Percentiles rank a stretch among this genome's conserved stretches.
These are phyloP conservation scores for Cladosporium colombiae DNA, from an alignment of 2,329 filamentous ascomycete genomes.

Conservation along the genomic window DNA sequence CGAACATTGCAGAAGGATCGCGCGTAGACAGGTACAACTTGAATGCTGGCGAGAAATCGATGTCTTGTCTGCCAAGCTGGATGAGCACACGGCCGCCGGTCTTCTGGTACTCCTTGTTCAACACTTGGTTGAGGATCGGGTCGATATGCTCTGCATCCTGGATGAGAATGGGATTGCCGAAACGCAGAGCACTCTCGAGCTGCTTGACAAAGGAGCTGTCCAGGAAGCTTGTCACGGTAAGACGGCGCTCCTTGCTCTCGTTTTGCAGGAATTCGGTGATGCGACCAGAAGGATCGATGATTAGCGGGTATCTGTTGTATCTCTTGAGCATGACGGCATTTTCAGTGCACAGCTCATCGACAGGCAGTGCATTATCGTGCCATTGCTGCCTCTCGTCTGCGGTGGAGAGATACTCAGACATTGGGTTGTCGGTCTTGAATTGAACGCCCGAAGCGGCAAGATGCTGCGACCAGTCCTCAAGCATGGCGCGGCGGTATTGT, in stretches of 20 bases:
- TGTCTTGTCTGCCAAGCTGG: slow-evolving; percentile 97
- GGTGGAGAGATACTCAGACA: slow-evolving; percentile 95
- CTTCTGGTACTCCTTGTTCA: slow-evolving; percentile 99
- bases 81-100: slow-evolving; percentile 97
- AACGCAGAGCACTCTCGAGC: slow-evolving; percentile 91
- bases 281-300: slow-evolving; percentile 94
- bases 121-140: slow-evolving; percentile 94
- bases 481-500: slow-evolving; percentile 95
- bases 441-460: slow-evolving; percentile 88
- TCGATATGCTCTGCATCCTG: slow-evolving; percentile 97
- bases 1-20: slow-evolving; percentile 92
- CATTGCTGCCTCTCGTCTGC: slow-evolving; percentile 92
- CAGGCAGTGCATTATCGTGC: slow-evolving; percentile 91
- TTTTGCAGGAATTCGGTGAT: slow-evolving; percentile 94
- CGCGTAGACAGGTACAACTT: slow-evolving; percentile 92
- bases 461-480: slow-evolving; percentile 96
- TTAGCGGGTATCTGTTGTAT: slow-evolving; percentile 97
- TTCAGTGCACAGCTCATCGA: slow-evolving; percentile 97
- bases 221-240: slow-evolving; percentile 96
- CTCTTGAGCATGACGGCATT: slow-evolving; percentile 97
- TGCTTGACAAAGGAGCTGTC: slow-evolving; percentile 99
- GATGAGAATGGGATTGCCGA: slow-evolving; percentile 97
- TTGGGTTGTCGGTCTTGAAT: slow-evolving; percentile 89
- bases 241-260: slow-evolving; percentile 86
- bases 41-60: slow-evolving; percentile 97